phyloP scores from a whole-genome alignment of 371 early-diverging fungal genomes.

The Haplosporangium sp. region DNA sequence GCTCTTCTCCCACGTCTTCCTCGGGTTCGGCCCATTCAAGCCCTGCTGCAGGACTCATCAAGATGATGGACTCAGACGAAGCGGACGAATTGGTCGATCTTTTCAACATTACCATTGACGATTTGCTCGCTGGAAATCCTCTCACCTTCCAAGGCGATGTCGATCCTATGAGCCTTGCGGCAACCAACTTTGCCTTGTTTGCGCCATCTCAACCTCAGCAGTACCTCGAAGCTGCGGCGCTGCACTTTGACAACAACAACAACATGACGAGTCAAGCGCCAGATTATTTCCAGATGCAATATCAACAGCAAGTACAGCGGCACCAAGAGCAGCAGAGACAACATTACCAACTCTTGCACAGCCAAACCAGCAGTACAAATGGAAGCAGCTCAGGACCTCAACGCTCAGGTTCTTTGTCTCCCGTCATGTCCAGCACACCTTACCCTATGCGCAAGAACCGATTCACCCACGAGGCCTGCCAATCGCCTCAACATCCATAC shows the following conservation, averaged over 20 bases:
- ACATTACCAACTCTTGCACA: slow-evolving; percentile 7
- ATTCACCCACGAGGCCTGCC: background rate
- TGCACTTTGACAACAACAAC: background rate
- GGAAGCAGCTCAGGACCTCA: slow-evolving; percentile 5
- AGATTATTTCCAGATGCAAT: slow-evolving; percentile 1
- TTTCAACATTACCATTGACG: slow-evolving; percentile 43
- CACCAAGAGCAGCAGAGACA: slow-evolving; percentile 1
- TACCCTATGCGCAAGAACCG: background rate
- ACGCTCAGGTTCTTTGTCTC: slow-evolving; percentile 15
- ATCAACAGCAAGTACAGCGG: slow-evolving; percentile 9
- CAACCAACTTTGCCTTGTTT: slow-evolving; percentile 17
- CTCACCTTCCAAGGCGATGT: background rate
- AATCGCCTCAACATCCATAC: background rate
- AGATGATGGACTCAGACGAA: slow-evolving; percentile 21
- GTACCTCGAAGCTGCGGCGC: background rate
- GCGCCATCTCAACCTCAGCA: slow-evolving; percentile 5
- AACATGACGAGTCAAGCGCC: background rate
- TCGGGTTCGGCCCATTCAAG: slow-evolving; percentile 18
- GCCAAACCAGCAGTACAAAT: slow-evolving; percentile 4
- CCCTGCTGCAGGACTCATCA: slow-evolving; percentile 7
- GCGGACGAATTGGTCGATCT: slow-evolving; percentile 29
- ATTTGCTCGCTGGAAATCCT: slow-evolving; percentile 21
- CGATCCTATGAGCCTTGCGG: background rate
- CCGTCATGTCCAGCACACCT: slow-evolving; percentile 9
- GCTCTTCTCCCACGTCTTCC: slow-evolving; percentile 6